Evolutionary conservation across 441 rosid species (phyloP).

Genomic region (Cnidoscolus chayamansa): DNA sequence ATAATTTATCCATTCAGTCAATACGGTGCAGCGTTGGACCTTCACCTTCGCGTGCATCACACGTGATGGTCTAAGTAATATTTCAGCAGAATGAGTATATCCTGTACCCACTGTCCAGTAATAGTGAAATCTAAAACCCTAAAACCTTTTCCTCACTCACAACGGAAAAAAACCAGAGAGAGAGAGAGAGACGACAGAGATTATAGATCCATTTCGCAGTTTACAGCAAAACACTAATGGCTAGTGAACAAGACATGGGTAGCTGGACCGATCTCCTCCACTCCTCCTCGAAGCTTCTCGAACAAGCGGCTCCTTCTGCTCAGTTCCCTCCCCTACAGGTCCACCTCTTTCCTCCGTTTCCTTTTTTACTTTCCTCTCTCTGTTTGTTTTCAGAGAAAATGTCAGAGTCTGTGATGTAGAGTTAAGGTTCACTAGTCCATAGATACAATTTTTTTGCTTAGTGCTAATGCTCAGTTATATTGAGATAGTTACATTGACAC

Average conservation of each 20-base stretch:
- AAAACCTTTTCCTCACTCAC: background rate
- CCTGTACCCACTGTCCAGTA: too few relatives aligned
- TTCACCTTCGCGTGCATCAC: too few relatives aligned
- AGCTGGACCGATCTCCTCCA: slow-evolving; percentile 91
- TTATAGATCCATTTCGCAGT: background rate
- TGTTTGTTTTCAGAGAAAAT: slow-evolving; percentile 8
- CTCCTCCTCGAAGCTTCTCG: slow-evolving; percentile 85
- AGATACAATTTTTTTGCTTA: too few relatives aligned
- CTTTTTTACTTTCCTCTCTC: background rate
- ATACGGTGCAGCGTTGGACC: too few relatives aligned
- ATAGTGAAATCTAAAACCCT: background rate
- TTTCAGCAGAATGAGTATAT: too few relatives aligned
- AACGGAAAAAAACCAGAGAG: background rate
- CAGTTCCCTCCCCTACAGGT: slow-evolving; percentile 99
- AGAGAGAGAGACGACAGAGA: background rate
- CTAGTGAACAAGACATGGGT: slow-evolving; percentile 70
- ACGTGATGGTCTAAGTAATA: too few relatives aligned
- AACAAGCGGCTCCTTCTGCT: slow-evolving; percentile 93
- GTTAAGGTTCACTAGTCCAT: background rate
- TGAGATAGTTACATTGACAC: too few relatives aligned
- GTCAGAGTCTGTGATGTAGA: background rate
- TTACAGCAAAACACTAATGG: slow-evolving; percentile 24
- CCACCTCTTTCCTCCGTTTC: slow-evolving; percentile 8
- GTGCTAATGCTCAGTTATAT: background rate
- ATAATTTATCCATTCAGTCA: too few relatives aligned